A percentile compares a stretch with the other conserved stretches of the same genome.
Evolutionary conservation across 495 filamentous ascomycete species (phyloP).

Genomic region (Aspergillus avenaceus): DNA sequence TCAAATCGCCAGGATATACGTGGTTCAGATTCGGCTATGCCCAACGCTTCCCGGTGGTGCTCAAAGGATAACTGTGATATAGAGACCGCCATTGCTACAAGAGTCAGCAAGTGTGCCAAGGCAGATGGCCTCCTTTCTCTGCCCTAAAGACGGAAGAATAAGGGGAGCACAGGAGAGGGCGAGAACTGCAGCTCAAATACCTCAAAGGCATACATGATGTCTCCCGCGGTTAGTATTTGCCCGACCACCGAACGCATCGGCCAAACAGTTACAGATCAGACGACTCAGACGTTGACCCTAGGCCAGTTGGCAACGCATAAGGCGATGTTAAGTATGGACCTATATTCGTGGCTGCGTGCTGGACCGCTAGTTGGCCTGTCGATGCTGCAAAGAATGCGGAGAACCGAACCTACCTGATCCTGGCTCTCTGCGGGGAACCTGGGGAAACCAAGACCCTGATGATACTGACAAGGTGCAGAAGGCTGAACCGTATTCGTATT

Average conservation of each 20-base stretch:
- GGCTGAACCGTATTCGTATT: no score
- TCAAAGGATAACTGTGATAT: conserved; percentile 13
- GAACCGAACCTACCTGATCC: background rate
- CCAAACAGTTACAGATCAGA: no score
- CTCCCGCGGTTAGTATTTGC: background rate
- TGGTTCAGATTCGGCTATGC: conserved; percentile 9
- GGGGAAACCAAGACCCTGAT: background rate
- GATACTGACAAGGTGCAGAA: no score
- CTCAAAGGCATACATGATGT: background rate
- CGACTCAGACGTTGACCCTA: no score
- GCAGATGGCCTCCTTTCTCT: no score
- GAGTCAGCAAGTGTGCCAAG: no score
- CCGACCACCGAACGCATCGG: background rate
- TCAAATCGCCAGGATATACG: conserved; percentile 14
- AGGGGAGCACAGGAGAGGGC: no score
- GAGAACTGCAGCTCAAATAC: background rate
- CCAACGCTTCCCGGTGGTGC: conserved; percentile 10
- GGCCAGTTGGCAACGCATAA: background rate
- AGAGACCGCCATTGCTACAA: conserved; percentile 9
- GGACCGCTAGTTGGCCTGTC: no score
- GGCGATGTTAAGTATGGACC: no score
- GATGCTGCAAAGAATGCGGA: background rate
- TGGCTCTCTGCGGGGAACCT: background rate
- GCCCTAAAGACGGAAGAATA: no score
- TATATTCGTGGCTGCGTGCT: no score